These are phyloP conservation scores for Trichomonascus vanleenenianus DNA, from an alignment of 805 yeast species.

Conservation along the genomic window DNA sequence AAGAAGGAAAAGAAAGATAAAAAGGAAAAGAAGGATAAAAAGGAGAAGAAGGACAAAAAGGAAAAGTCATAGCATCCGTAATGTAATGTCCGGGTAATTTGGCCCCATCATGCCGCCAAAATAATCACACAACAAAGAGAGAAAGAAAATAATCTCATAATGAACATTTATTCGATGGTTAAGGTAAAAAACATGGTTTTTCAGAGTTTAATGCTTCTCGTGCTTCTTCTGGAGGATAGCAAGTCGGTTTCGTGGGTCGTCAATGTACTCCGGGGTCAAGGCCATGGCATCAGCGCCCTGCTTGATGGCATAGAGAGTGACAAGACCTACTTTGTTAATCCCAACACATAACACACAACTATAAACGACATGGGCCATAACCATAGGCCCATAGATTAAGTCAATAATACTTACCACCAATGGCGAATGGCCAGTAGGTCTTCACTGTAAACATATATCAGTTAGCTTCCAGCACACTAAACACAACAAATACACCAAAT, in stretches of 20 bases:
- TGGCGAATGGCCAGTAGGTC: slow-evolving; percentile 83
- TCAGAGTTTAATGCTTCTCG: slow-evolving; percentile 32
- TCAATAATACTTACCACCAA: slow-evolving; percentile 61
- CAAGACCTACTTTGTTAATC: slow-evolving; percentile 25
- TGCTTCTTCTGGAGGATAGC: slow-evolving; percentile 54
- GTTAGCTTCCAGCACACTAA: background rate
- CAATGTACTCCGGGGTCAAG: slow-evolving; percentile 51
- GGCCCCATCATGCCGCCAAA: too few species aligned
- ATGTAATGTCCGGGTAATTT: slow-evolving; percentile 2
- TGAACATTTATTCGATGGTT: background rate
- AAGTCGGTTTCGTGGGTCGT: slow-evolving; percentile 86
- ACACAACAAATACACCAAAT: background rate
- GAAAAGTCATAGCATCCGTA: slow-evolving; percentile 3
- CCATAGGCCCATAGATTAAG: too few species aligned
- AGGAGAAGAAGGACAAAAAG: slow-evolving; percentile 13
- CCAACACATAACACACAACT: too few species aligned
- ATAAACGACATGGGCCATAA: too few species aligned
- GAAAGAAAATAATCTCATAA: background rate
- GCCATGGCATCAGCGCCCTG: slow-evolving; percentile 62
- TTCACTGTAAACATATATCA: slow-evolving; percentile 35
- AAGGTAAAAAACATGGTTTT: too few species aligned
- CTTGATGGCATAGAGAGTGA: slow-evolving; percentile 63
- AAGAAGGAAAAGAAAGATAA: slow-evolving; percentile 7
- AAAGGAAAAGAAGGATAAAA: slow-evolving; percentile 10
- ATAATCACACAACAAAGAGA: background rate